Evolutionary conservation across 2,329 filamentous ascomycete genomes (phyloP), one percentile per base, ranked within the genome.

Genomic region (Xenosphaeropsis pyriputrescens): DNA sequence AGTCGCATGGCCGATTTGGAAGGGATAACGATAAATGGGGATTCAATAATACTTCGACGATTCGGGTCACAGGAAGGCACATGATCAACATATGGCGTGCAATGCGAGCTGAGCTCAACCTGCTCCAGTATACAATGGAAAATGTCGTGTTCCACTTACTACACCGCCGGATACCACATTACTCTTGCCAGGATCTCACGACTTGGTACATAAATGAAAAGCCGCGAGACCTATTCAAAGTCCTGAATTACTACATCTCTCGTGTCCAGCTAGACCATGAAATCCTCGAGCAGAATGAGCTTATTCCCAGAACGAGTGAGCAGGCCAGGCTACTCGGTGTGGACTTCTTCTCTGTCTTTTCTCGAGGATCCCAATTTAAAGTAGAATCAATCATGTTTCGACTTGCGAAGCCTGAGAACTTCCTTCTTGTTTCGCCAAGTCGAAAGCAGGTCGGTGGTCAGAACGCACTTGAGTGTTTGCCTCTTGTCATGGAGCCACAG

Each of bases 371-470:
- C 0, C 91, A 98, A 54, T 96, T 93, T 70, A 98, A 98, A 57
- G 91, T 98, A 31, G 91, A 98, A 59, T 95, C 89, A 1, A 78
- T 95, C 49, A 96, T 98, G 91, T 95, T 96, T 52, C 77, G 91
- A 32, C 95, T 98, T 48, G 89, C 91, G 32, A 98, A 98, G 55
- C 88, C 91, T 0, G 91, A 98, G 56, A 94, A 91, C 49, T 93
- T 91, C 50, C 65, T 96, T 6, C 68, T 98, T 1, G 73, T 93
- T 2, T 96, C 88, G 6, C 91, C 91, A 0, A 93, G 80, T 55
- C 74, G 79, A 44, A 89, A 86, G 56, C 91, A 98, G 56, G 89
- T 96, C 2, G 89, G 88, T 3, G 75, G 79, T 18, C 91, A 98
- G 53, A 96, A 96, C 53, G 88, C 91, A 19, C 18, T 19, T 19